phyloP scores from a whole-genome alignment of 805 yeast species.

The Hanseniaspora guilliermondii region DNA sequence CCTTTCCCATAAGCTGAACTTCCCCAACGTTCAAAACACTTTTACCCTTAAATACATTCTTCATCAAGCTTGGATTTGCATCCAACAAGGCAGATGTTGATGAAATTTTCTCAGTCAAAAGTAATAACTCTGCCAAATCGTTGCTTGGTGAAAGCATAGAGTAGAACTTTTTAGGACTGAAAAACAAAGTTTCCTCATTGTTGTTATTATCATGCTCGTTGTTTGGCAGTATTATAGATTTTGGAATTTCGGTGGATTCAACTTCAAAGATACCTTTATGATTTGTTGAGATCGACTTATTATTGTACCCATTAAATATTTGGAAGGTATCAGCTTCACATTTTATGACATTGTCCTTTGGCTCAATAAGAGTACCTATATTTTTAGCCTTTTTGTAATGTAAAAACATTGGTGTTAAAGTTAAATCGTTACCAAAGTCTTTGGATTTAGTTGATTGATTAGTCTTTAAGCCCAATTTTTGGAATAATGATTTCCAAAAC shows the following conservation, averaged over 20 bases:
- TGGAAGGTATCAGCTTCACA: conserved; percentile 10
- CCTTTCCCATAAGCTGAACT: conserved; percentile 80
- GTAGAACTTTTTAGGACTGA: conserved; percentile 50
- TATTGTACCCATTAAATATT: conserved; percentile 16
- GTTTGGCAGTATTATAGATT: conserved; percentile 36
- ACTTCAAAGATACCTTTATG: conserved; percentile 20
- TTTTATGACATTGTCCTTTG: conserved; percentile 15
- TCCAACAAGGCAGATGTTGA: conserved; percentile 77
- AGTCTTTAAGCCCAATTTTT: conserved; percentile 57
- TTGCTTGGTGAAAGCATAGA: conserved; percentile 24
- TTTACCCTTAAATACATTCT: conserved; percentile 31
- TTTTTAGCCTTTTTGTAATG: not conserved
- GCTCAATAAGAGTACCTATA: not conserved
- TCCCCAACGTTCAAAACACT: conserved; percentile 43
- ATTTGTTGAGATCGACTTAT: conserved; percentile 23
- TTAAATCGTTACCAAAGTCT: conserved; percentile 39
- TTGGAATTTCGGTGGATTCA: conserved; percentile 45
- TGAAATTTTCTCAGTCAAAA: conserved; percentile 81
- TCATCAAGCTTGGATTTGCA: conserved; percentile 48
- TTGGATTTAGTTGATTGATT: conserved; percentile 37
- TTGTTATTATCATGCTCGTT: conserved; percentile 33
- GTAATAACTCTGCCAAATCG: conserved; percentile 47
- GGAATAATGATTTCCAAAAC: conserved; percentile 47
- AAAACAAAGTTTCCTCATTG: conserved; percentile 52
- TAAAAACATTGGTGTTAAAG: conserved; percentile 47